Evolutionary conservation across 2,329 filamentous ascomycete genomes (phyloP).

Genomic region (Anisogramma anomala): DNA sequence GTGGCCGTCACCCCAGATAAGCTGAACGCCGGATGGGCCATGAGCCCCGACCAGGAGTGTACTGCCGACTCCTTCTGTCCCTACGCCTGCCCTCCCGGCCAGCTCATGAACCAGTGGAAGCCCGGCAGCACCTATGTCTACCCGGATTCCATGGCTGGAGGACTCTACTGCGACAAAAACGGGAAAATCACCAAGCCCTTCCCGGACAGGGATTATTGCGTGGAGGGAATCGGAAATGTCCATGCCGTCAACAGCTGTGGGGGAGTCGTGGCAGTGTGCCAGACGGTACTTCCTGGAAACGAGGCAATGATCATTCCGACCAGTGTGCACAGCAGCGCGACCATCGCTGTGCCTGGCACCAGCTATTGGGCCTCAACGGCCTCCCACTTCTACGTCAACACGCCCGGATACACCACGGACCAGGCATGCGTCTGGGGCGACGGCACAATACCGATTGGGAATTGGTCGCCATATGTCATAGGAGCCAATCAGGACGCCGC

Average conservation of each 20-base stretch:
- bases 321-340: conserved; percentile 43
- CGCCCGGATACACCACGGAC: conserved; percentile 48
- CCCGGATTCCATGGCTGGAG: conserved; percentile 65
- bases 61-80: conserved; percentile 59
- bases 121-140: conserved; percentile 56
- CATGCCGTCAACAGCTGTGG: conserved; percentile 55
- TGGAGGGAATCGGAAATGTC: conserved; percentile 54
- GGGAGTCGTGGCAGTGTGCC: conserved; percentile 57
- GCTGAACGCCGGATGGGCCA: conserved; percentile 65
- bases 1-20: conserved; percentile 53
- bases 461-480: conserved; percentile 68
- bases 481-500: conserved; percentile 57
- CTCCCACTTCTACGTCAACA: conserved; percentile 73
- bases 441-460: conserved; percentile 50
- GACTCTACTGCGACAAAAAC: conserved; percentile 56
- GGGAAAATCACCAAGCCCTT: conserved; percentile 62
- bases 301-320: conserved; percentile 77
- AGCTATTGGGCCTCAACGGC: conserved; percentile 62
- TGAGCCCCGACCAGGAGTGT: conserved; percentile 65
- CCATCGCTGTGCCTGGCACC: conserved; percentile 57
- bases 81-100: conserved; percentile 62
- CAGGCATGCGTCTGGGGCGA: conserved; percentile 65
- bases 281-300: conserved; percentile 67
- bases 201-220: conserved; percentile 54
- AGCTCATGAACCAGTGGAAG: conserved; percentile 73